Conservation (phyloP, 495 filamentous ascomycete species). For the Penicillium verhagenii region DNA sequence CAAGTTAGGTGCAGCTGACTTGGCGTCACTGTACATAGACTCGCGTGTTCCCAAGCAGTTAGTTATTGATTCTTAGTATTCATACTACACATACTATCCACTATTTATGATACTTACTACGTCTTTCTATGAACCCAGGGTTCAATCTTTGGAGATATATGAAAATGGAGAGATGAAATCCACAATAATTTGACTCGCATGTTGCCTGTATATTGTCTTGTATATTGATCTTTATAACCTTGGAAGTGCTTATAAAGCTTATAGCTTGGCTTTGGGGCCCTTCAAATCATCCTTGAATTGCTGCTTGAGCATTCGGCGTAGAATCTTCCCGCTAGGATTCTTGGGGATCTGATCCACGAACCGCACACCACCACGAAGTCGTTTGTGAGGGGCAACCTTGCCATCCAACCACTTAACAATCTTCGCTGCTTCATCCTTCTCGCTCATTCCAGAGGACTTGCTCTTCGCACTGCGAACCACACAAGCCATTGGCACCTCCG, state of each 20-base stretch:
- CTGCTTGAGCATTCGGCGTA: slow-evolving; percentile 67
- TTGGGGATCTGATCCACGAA: slow-evolving; percentile 86
- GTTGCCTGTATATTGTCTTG: no score
- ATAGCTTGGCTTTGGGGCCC: slow-evolving; percentile 44
- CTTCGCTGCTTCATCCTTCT: slow-evolving; percentile 56
- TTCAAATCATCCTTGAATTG: slow-evolving; percentile 47
- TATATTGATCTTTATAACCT: background rate
- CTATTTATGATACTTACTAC: no score
- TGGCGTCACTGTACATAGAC: no score
- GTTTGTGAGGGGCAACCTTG: slow-evolving; percentile 70
- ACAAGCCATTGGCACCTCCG: slow-evolving; percentile 83
- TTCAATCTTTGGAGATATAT: no score
- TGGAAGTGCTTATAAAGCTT: slow-evolving; percentile 4
- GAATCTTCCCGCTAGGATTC: slow-evolving; percentile 82
- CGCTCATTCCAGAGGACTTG: slow-evolving; percentile 51
- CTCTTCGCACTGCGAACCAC: slow-evolving; percentile 57
- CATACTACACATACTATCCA: no score
- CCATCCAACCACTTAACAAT: slow-evolving; percentile 61
- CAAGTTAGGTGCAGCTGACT: no score
- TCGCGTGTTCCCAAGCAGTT: no score
- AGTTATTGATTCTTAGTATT: no score
- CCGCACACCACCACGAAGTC: slow-evolving; percentile 74
- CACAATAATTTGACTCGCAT: no score
- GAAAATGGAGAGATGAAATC: no score
- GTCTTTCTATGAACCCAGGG: no score